Percentiles rank a stretch among this genome's conserved stretches.
These are phyloP conservation scores for Fusarium caatingaense DNA, from an alignment of 2,329 filamentous ascomycete genomes.

Conservation along the genomic window DNA sequence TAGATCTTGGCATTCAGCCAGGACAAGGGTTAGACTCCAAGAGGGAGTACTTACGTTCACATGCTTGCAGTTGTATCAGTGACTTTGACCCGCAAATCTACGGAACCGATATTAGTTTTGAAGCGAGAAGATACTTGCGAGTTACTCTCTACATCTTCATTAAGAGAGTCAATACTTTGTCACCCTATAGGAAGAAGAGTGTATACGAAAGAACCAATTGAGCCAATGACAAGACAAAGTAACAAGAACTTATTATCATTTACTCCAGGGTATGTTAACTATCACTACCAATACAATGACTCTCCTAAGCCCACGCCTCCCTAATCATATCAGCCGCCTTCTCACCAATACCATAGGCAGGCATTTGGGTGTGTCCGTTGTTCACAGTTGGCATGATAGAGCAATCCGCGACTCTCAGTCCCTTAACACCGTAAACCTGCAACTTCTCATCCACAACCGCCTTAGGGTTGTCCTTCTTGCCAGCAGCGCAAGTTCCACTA, in stretches of 20 bases:
- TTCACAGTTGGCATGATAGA: slow-evolving; percentile 64
- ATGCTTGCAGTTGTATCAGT: background rate
- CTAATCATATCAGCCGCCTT: slow-evolving; percentile 63
- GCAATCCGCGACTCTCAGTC: slow-evolving; percentile 65
- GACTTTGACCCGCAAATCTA: background rate
- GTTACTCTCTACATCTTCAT: background rate
- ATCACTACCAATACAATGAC: background rate
- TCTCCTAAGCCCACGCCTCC: slow-evolving; percentile 41
- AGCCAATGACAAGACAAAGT: background rate
- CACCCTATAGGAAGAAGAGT: background rate
- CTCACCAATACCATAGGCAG: slow-evolving; percentile 68
- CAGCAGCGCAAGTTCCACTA: slow-evolving; percentile 50
- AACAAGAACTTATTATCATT: background rate
- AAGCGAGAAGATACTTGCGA: background rate
- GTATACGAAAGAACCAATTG: background rate
- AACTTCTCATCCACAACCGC: slow-evolving; percentile 66
- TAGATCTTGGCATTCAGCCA: slow-evolving; percentile 19
- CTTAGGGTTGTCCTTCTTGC: slow-evolving; percentile 57
- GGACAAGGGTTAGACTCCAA: background rate
- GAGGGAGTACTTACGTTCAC: background rate
- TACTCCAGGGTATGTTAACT: background rate
- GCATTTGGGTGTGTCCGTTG: slow-evolving; percentile 64
- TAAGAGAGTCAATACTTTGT: background rate
- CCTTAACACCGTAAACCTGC: slow-evolving; percentile 62
- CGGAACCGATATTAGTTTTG: background rate